phyloP scores from a whole-genome alignment of 2,329 filamentous ascomycete species.

The Dactylonectria macrodidyma region DNA sequence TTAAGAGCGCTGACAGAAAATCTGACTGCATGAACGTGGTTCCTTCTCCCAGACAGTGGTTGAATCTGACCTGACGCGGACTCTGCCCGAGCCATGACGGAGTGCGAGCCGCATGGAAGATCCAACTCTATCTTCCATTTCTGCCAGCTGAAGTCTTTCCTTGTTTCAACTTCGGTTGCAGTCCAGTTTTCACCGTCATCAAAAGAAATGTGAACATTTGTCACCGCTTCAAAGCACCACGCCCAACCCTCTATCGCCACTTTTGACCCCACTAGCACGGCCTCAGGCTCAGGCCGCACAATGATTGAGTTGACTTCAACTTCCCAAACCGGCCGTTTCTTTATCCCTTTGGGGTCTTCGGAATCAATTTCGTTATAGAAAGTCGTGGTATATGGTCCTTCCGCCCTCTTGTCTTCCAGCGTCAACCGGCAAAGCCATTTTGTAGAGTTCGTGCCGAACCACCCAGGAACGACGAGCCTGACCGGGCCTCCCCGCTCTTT shows the following conservation, averaged over 20 bases:
- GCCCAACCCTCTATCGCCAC: slow-evolving; percentile 18
- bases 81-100: too few species aligned
- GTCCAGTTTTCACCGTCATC: too few species aligned
- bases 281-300: neutral
- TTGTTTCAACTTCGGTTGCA: too few species aligned
- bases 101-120: too few species aligned
- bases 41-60: too few species aligned
- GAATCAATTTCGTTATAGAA: slow-evolving; percentile 31
- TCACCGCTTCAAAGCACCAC: slow-evolving; percentile 1
- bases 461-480: slow-evolving; percentile 24
- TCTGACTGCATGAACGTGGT: too few species aligned
- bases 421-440: slow-evolving; percentile 29
- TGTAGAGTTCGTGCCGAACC: slow-evolving; percentile 33
- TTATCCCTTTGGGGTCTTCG: neutral
- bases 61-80: too few species aligned
- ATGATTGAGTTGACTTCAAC: slow-evolving; percentile 34
- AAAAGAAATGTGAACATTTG: too few species aligned
- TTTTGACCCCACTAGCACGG: accelerated
- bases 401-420: neutral
- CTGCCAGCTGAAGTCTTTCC: too few species aligned
- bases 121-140: too few species aligned
- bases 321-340: slow-evolving; percentile 25
- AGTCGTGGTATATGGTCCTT: slow-evolving; percentile 8
- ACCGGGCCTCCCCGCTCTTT: slow-evolving; percentile 30
- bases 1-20: too few species aligned